Conservation (phyloP, 163 green algal genomes). For the Volvox carteri region DNA sequence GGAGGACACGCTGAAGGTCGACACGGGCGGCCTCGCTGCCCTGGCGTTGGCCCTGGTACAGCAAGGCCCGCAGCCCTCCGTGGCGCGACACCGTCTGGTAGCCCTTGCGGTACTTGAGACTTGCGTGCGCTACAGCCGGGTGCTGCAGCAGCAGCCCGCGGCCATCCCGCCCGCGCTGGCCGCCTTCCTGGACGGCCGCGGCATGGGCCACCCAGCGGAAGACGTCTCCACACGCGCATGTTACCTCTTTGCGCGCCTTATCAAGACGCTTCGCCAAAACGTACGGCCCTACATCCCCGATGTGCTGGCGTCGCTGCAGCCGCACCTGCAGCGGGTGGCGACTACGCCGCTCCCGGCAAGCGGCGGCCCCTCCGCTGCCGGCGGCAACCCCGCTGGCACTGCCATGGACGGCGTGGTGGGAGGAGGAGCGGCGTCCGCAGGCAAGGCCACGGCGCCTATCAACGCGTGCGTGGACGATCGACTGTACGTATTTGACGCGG, state of each 20-base stretch:
- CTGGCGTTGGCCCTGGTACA: slow-evolving; percentile 78
- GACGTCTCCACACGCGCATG: slow-evolving; percentile 82
- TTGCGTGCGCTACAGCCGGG: slow-evolving; percentile 80
- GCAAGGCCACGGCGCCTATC: slow-evolving; percentile 21
- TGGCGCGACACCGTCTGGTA: slow-evolving; percentile 88
- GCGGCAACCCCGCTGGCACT: not conserved
- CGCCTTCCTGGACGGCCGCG: slow-evolving; percentile 84
- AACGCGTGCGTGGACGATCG: slow-evolving; percentile 82
- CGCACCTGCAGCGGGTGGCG: slow-evolving; percentile 79
- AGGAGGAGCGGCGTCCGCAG: not conserved
- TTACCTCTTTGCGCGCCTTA: slow-evolving; percentile 94
- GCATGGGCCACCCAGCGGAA: slow-evolving; percentile 84
- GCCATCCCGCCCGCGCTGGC: slow-evolving; percentile 69
- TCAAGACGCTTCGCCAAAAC: slow-evolving; percentile 81
- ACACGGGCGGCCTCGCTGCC: slow-evolving; percentile 75
- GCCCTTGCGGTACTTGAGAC: slow-evolving; percentile 88
- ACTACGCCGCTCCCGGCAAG: slow-evolving; percentile 62
- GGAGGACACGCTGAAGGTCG: slow-evolving; percentile 83
- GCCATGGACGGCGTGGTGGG: slow-evolving; percentile 19
- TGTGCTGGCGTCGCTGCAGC: slow-evolving; percentile 78
- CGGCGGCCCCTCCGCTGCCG: not conserved
- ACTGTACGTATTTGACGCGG: slow-evolving; percentile 94
- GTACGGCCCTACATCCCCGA: slow-evolving; percentile 75
- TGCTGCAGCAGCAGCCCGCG: slow-evolving; percentile 72
- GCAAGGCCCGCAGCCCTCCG: slow-evolving; percentile 3